Conservation (phyloP, 2,329 filamentous ascomycete species). For the Polychaeton citri region DNA sequence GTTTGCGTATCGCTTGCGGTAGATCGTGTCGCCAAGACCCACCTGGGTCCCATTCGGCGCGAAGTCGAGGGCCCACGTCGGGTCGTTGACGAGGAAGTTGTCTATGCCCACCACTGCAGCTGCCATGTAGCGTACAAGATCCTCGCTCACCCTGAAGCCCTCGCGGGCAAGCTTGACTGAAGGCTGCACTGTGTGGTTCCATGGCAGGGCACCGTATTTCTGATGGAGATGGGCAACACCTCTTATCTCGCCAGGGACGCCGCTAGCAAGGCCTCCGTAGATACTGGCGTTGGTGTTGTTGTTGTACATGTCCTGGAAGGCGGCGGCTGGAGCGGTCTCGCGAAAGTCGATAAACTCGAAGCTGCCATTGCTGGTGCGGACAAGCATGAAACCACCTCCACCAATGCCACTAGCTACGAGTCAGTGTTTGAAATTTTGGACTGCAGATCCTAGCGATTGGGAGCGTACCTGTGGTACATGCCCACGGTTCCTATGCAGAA, state of each 20-base stretch:
- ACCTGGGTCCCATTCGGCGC: conserved; percentile 67
- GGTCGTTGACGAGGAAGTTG: conserved; percentile 62
- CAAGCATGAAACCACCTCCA: conserved; percentile 80
- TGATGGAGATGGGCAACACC: conserved; percentile 68
- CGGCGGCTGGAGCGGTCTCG: conserved; percentile 72
- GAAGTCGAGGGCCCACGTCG: conserved; percentile 77
- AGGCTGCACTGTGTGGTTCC: conserved; percentile 55
- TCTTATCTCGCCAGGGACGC: conserved; percentile 60
- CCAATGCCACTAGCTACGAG: conserved; percentile 58
- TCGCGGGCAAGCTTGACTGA: conserved; percentile 60
- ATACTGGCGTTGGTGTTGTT: conserved; percentile 55
- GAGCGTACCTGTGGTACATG: conserved; percentile 25
- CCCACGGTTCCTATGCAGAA: conserved; percentile 36
- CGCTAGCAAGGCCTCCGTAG: conserved; percentile 40
- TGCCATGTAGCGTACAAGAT: conserved; percentile 62
- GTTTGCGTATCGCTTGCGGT: conserved; percentile 64
- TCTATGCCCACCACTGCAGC: conserved; percentile 33
- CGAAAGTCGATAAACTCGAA: conserved; percentile 86
- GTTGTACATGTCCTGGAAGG: conserved; percentile 73
- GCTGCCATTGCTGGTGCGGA: conserved; percentile 56
- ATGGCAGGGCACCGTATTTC: conserved; percentile 47
- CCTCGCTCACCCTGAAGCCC: conserved; percentile 60
- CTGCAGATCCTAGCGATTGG: too few species aligned
- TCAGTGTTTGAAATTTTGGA: too few species aligned
- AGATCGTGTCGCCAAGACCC: conserved; percentile 62